Conservation (phyloP, 441 rosid species). For the Adansonia gregorii region DNA sequence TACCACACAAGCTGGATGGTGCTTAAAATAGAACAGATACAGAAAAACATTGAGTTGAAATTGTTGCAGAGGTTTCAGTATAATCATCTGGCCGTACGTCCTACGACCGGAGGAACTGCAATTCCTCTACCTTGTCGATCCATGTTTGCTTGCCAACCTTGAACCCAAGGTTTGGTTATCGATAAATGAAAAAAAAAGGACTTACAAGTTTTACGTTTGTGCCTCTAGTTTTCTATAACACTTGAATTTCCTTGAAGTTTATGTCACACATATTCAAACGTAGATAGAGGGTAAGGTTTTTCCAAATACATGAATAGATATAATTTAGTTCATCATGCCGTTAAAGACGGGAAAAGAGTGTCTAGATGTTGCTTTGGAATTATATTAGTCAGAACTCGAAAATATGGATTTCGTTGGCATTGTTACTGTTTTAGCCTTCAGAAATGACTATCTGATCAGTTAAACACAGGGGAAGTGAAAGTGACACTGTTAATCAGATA, state of each 20-base stretch:
- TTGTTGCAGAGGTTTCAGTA: background rate
- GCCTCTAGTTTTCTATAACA: background rate
- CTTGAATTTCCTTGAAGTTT: no score
- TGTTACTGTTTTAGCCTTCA: no score
- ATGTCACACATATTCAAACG: no score
- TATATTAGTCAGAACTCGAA: background rate
- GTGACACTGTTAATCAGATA: background rate
- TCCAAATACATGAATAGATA: no score
- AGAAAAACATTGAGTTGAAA: background rate
- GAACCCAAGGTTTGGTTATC: background rate
- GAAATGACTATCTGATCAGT: background rate
- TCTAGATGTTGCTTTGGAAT: background rate
- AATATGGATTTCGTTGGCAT: no score
- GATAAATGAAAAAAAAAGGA: background rate
- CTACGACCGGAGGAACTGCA: constrained; percentile 31
- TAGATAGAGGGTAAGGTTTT: no score
- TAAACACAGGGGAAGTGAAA: background rate
- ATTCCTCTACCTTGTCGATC: constrained; percentile 38
- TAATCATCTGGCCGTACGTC: constrained; percentile 40
- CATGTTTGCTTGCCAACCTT: constrained; percentile 52
- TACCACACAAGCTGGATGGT: background rate
- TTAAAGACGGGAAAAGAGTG: no score
- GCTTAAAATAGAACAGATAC: background rate
- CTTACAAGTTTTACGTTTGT: background rate
- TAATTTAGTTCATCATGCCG: no score